A percentile compares a stretch with the other conserved stretches of the same genome.
phyloP scores from a whole-genome alignment of 768 basidiomycete genomes.

The Rhodotorula diobovata region DNA sequence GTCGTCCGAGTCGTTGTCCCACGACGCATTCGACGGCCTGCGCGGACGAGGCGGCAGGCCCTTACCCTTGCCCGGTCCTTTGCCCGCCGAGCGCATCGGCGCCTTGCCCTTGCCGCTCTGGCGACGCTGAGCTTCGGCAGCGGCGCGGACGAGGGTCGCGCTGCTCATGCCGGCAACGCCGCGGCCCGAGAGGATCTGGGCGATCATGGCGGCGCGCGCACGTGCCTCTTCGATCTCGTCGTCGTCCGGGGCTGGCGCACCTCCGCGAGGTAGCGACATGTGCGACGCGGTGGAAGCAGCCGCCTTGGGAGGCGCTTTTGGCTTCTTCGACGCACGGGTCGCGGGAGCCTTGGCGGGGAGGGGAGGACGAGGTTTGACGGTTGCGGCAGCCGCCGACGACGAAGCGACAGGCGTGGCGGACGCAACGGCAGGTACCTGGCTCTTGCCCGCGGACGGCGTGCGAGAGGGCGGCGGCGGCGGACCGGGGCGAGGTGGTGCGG shows the following conservation, averaged over 20 bases:
- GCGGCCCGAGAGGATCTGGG: slow-evolving; percentile 12
- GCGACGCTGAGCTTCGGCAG: background rate
- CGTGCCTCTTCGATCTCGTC: slow-evolving; percentile 12
- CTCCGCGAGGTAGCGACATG: too few species aligned
- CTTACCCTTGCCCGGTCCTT: slow-evolving; percentile 27
- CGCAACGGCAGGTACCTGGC: background rate
- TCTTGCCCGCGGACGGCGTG: too few species aligned
- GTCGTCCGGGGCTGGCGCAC: background rate
- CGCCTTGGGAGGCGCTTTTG: background rate
- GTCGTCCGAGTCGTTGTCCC: background rate
- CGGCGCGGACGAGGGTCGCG: background rate
- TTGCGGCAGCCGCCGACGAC: background rate
- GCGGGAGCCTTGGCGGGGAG: background rate
- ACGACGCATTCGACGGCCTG: background rate
- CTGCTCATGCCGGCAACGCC: background rate
- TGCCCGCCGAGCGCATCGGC: slow-evolving; percentile 4
- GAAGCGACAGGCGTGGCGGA: background rate
- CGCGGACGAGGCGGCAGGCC: slow-evolving; percentile 14
- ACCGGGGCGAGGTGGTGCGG: too few species aligned
- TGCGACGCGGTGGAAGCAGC: background rate
- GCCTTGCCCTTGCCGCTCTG: slow-evolving; percentile 12
- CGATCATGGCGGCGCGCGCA: slow-evolving; percentile 19
- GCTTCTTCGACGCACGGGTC: background rate
- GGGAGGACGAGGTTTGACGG: background rate
- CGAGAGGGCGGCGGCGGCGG: too few species aligned